Base-by-base conservation (phyloP, 768 basidiomycete species). In the Leccinum ochraceum region DNA sequence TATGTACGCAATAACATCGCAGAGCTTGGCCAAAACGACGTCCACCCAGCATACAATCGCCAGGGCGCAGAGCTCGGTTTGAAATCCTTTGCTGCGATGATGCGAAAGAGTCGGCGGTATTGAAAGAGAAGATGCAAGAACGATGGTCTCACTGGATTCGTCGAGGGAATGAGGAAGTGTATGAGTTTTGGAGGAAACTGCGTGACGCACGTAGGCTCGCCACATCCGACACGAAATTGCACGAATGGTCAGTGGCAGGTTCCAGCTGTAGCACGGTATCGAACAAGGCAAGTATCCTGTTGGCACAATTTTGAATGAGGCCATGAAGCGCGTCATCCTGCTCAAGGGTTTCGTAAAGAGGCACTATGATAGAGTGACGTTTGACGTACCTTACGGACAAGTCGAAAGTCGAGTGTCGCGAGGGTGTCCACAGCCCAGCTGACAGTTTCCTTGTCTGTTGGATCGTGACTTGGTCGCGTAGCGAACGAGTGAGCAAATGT, bases 21-120 rank as follows among this genome's bases (percentile, higher is more conserved):
- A 78, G 6, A 91, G 67, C 63, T 78, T 83, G 10, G 80, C 80
- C 24, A 92, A 67, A 7, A 90, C 58, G 53, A 81, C 74, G 59
- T 92, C 89, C 10, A 84, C 83, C 86, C 87, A 90, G 66, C 84
- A 90, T 55, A 86, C 73, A n/a, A 81, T 61, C 13, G 77, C 69
- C 3, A 71, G 58, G n/a, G 73, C 36, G 68, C 53, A 36, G 71
- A 52, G n/a, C 59, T 63, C 13, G 62, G 59, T 4, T 63, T 32
- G n/a, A 71, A 44, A 34, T 76, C 70, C 36, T 69, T 70, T 13
- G 76, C 69, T 11, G 80, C 83, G 52, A 83, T 74, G 32, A 61
- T 50, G 56, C 80, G 82, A 65, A 85, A 84, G 39, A 79, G 69
- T 54, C 70, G 76, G 59, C 89, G 78, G 58, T 83, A 80, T 39